Evolutionary conservation across 164 flowering plant species (phyloP).

Genomic region (Berberis vulgaris): DNA sequence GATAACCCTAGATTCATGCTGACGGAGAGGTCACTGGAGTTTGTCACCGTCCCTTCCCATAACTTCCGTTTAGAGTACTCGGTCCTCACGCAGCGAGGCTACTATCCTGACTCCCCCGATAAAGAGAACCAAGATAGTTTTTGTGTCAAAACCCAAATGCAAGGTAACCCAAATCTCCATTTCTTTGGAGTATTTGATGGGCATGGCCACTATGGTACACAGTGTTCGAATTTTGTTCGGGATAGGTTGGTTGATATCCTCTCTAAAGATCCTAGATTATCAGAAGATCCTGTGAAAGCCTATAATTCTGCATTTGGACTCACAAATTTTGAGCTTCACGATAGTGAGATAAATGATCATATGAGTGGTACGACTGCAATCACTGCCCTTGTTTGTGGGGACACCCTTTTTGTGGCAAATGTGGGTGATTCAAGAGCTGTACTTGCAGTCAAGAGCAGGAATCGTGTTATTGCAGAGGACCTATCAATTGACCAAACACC

Average conservation of each 20-base stretch:
- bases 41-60: slow-evolving; percentile 58
- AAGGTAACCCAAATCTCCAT: slow-evolving; percentile 84
- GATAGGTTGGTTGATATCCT: slow-evolving; percentile 63
- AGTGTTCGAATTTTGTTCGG: slow-evolving; percentile 77
- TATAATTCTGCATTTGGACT: slow-evolving; percentile 50
- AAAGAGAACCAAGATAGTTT: slow-evolving; percentile 89
- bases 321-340: slow-evolving; percentile 57
- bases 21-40: slow-evolving; percentile 43
- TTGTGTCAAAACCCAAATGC: slow-evolving; percentile 58
- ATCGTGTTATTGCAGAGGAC: slow-evolving; percentile 49
- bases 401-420: slow-evolving; percentile 72
- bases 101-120: slow-evolving; percentile 81
- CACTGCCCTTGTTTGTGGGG: slow-evolving; percentile 69
- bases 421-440: slow-evolving; percentile 98
- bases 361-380: slow-evolving; percentile 98
- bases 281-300: slow-evolving; percentile 75
- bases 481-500: slow-evolving; percentile 90
- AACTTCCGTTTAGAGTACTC: slow-evolving; percentile 57
- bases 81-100: slow-evolving; percentile 67
- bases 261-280: slow-evolving; percentile 39
- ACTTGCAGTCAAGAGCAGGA: slow-evolving; percentile 54
- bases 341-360: slow-evolving; percentile 76
- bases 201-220: slow-evolving; percentile 75
- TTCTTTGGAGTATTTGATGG: slow-evolving; percentile 99
- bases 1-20: slow-evolving; percentile 16